A percentile compares a stretch with the other conserved stretches of the same genome.
phyloP scores from a whole-genome alignment of 805 yeast species.

The Maudiozyma pseudohumilis region DNA sequence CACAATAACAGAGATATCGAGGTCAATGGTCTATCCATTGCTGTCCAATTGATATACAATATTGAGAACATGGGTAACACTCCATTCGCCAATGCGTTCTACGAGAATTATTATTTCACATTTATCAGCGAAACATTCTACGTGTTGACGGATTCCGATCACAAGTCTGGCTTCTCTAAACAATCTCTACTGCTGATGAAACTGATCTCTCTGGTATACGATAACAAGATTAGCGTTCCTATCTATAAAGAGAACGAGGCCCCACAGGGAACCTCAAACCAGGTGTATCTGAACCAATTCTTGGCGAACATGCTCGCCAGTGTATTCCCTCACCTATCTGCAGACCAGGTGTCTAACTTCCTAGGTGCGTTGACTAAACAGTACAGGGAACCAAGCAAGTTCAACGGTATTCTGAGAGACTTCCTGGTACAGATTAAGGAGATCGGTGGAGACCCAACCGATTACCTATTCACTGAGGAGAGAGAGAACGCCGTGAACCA shows the following conservation, averaged over 20 bases:
- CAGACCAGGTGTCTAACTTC: conserved; percentile 74
- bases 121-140: conserved; percentile 86
- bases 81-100: conserved; percentile 75
- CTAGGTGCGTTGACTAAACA: conserved; percentile 64
- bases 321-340: conserved; percentile 89
- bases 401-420: conserved; percentile 82
- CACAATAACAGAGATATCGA: conserved; percentile 97
- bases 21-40: conserved; percentile 76
- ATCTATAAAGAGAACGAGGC: conserved; percentile 73
- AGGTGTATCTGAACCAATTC: conserved; percentile 68
- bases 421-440: conserved; percentile 94
- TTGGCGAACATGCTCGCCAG: conserved; percentile 68
- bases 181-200: conserved; percentile 80
- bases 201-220: conserved; percentile 74
- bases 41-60: conserved; percentile 73
- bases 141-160: conserved; percentile 94
- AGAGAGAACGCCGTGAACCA: conserved; percentile 68
- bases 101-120: conserved; percentile 78
- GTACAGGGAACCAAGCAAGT: conserved; percentile 63
- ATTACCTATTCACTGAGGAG: conserved; percentile 89
- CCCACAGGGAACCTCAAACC: conserved; percentile 76
- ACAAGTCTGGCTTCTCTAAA: conserved; percentile 86
- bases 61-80: conserved; percentile 64
- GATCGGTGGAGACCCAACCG: conserved; percentile 91
- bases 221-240: conserved; percentile 63